Evolutionary conservation across 2,329 filamentous ascomycete species (phyloP).

Genomic region (Pseudovirgaria hyperparasitica): DNA sequence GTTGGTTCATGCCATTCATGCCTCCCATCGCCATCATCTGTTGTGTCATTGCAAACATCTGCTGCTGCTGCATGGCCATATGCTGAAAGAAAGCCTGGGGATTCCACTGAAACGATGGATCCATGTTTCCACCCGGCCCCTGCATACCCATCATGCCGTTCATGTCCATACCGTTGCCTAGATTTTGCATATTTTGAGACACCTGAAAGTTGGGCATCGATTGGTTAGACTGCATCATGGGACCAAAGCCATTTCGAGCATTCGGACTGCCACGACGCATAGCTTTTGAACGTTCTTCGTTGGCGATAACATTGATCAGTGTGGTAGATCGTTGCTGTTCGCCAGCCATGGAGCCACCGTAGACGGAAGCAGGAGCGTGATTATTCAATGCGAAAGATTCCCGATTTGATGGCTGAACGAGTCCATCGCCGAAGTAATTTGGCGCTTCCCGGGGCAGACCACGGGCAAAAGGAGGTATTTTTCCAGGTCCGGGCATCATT

Average conservation of each 20-base stretch:
- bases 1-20: conserved; percentile 2
- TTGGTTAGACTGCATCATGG: too few species aligned
- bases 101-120: too few species aligned
- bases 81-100: too few species aligned
- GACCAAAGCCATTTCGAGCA: not conserved
- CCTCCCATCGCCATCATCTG: conserved; percentile 25
- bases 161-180: not conserved
- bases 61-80: conserved; percentile 4
- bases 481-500: conserved; percentile 4
- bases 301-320: conserved; percentile 23
- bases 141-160: conserved; percentile 6
- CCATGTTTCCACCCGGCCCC: too few species aligned
- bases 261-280: conserved; percentile 4
- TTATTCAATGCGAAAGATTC: conserved; percentile 18
- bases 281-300: conserved; percentile 21
- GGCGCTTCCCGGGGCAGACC: conserved; percentile 23
- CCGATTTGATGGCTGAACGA: conserved; percentile 19
- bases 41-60: conserved; percentile 21
- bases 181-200: conserved; percentile 4
- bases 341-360: conserved; percentile 18
- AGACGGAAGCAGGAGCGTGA: conserved; percentile 17
- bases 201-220: conserved; percentile 15
- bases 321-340: conserved; percentile 18
- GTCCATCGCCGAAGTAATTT: conserved; percentile 21
- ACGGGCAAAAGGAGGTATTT: conserved; percentile 22